phyloP scores from a whole-genome alignment of 306 rosid species.

The Canavalia ensiformis region DNA sequence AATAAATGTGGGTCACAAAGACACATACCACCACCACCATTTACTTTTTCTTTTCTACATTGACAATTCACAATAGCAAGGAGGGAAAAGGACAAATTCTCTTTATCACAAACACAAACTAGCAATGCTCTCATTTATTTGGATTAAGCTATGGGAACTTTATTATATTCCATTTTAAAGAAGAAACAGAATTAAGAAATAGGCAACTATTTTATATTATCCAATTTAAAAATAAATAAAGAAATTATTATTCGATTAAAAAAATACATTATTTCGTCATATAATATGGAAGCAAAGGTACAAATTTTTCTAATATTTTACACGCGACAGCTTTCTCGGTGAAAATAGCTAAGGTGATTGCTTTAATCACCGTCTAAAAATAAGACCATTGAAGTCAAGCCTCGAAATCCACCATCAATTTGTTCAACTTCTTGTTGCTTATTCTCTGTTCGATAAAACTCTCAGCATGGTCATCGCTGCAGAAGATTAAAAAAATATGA shows the following conservation, averaged over 20 bases:
- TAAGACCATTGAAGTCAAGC: conserved; percentile 35
- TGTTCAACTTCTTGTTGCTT: conserved; percentile 87
- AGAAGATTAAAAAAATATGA: neutral
- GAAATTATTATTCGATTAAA: conserved; percentile 38
- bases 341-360: conserved; percentile 30
- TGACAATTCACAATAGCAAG: no score
- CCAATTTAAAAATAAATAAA: conserved; percentile 35
- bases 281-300: conserved; percentile 39
- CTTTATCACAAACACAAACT: no score
- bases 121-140: no score
- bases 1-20: no score
- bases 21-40: no score
- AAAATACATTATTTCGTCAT: conserved; percentile 19
- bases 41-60: no score
- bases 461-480: conserved; percentile 62
- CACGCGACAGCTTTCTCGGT: conserved; percentile 30
- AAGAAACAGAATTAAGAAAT: neutral
- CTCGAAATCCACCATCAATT: conserved; percentile 73
- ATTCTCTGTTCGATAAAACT: conserved; percentile 70
- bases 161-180: neutral
- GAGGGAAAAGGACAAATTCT: neutral
- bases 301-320: conserved; percentile 32
- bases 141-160: neutral
- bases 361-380: conserved; percentile 32
- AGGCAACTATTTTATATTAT: neutral